These are phyloP conservation scores for Irpex rosettiformis DNA, from an alignment of 1,284 basidiomycete species.

Conservation along the genomic window DNA sequence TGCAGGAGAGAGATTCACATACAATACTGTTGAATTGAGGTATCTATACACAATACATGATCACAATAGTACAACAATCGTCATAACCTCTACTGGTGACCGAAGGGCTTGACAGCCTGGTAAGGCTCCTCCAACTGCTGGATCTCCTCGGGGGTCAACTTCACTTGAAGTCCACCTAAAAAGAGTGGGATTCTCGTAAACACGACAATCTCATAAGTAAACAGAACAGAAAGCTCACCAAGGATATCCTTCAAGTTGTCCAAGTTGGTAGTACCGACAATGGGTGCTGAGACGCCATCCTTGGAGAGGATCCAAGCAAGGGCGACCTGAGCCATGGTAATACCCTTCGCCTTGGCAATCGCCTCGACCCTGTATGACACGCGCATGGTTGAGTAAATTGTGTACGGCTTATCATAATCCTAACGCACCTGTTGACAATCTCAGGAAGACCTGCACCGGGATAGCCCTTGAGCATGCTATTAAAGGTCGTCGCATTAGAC, in stretches of 20 bases:
- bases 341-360: constrained; percentile 45
- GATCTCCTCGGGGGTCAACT: constrained; percentile 40
- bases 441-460: constrained; percentile 23
- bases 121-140: constrained; percentile 29
- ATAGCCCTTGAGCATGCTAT: constrained; percentile 26
- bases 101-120: constrained; percentile 13
- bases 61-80: background rate
- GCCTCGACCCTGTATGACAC: constrained; percentile 40
- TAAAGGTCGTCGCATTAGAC: background rate
- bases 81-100: constrained; percentile 8
- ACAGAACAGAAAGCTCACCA: constrained; percentile 30
- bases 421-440: constrained; percentile 33
- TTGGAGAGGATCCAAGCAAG: constrained; percentile 45
- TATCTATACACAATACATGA: background rate
- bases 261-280: constrained; percentile 49
- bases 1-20: background rate
- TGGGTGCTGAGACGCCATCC: constrained; percentile 47
- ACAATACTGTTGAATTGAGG: background rate
- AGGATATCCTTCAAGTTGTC: constrained; percentile 48
- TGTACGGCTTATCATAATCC: no score
- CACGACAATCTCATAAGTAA: background rate
- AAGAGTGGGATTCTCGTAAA: background rate
- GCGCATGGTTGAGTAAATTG: background rate
- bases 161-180: constrained; percentile 28
- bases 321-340: constrained; percentile 56